A percentile compares a stretch with the other conserved stretches of the same genome.
Conservation (phyloP, 1,139 yeast species). For the Arxiozyma bovina region DNA sequence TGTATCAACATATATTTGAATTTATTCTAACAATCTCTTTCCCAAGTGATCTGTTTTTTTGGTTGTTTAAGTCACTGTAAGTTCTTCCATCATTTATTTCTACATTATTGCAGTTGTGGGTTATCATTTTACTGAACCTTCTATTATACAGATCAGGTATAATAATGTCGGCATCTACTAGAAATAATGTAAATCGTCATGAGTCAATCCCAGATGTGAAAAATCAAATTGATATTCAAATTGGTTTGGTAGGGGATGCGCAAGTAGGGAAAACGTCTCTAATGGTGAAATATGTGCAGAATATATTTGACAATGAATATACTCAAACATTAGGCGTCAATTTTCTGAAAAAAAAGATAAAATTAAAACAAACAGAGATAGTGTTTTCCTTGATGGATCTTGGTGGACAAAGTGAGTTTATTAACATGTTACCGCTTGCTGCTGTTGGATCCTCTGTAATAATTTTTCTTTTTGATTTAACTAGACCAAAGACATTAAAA, state of each 20-base stretch:
- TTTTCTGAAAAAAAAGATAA: slow-evolving; percentile 85
- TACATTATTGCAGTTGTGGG: background rate
- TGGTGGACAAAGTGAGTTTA: slow-evolving; percentile 94
- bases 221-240: slow-evolving; percentile 66
- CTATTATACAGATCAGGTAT: background rate
- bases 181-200: slow-evolving; percentile 1
- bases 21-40: no score
- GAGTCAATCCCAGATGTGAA: slow-evolving; percentile 19
- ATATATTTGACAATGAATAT: slow-evolving; percentile 84
- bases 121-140: background rate
- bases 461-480: slow-evolving; percentile 83
- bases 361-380: slow-evolving; percentile 79
- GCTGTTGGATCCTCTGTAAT: slow-evolving; percentile 92
- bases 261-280: slow-evolving; percentile 96
- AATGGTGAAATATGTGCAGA: slow-evolving; percentile 96
- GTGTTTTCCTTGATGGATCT: slow-evolving; percentile 93
- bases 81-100: background rate
- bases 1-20: no score
- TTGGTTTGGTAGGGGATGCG: slow-evolving; percentile 93
- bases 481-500: slow-evolving; percentile 77
- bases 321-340: slow-evolving; percentile 93
- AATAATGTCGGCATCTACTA: background rate
- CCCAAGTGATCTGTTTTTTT: no score
- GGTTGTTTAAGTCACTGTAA: background rate
- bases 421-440: slow-evolving; percentile 91